Conservation (phyloP, 1,139 yeast genomes). For the Pichia sp. region DNA sequence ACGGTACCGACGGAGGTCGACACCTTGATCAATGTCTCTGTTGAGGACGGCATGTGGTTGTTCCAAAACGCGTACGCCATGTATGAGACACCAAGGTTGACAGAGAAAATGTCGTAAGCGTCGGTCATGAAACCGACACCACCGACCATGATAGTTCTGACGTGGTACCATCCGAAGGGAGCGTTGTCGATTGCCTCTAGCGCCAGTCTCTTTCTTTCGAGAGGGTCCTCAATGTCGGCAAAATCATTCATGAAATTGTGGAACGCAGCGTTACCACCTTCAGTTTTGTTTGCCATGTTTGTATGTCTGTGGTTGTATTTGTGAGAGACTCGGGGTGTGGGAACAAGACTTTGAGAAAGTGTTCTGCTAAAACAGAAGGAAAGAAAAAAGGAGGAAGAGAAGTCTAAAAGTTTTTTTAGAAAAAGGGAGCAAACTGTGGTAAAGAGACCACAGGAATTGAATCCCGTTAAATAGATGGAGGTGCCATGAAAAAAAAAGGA, state of each 20-base stretch:
- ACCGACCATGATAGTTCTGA: conserved; percentile 82
- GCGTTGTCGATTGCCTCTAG: conserved; percentile 84
- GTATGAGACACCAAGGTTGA: conserved; percentile 75
- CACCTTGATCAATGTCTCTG: conserved; percentile 72
- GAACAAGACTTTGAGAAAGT: background rate
- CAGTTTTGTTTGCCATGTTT: conserved; percentile 34
- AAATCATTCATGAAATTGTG: conserved; percentile 80
- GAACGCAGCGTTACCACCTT: conserved; percentile 88
- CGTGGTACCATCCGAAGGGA: conserved; percentile 81
- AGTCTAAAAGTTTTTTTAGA: background rate
- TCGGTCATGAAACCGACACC: conserved; percentile 95
- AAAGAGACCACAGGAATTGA: background rate
- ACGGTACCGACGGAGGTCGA: conserved; percentile 94
- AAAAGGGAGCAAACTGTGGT: background rate
- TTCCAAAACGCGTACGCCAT: conserved; percentile 74
- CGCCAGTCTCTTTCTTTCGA: conserved; percentile 86
- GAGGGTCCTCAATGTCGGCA: conserved; percentile 79
- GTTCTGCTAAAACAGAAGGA: background rate
- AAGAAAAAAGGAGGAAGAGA: too few species aligned
- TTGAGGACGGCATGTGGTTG: conserved; percentile 60
- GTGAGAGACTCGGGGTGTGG: background rate
- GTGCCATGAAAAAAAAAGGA: background rate
- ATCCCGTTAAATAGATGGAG: background rate
- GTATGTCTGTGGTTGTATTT: background rate
- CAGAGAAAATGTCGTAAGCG: conserved; percentile 87